A percentile compares a stretch with the other conserved stretches of the same genome.
These are phyloP conservation scores for Sicyos edulis DNA, from an alignment of 306 rosid genomes.

Conservation along the genomic window DNA sequence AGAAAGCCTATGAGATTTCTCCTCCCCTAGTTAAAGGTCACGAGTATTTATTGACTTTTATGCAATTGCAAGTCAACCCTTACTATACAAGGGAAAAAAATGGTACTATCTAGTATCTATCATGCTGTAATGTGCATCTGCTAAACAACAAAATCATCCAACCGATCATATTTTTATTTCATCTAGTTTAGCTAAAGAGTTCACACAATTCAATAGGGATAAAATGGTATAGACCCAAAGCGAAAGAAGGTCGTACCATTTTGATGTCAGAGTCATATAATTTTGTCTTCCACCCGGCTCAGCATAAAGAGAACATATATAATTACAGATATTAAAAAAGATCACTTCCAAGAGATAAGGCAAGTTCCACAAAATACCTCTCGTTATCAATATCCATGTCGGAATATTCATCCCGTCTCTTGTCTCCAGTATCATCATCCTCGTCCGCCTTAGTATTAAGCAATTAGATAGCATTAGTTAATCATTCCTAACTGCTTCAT, in stretches of 20 bases:
- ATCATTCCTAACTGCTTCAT: not conserved
- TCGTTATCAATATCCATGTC: slow-evolving; percentile 57
- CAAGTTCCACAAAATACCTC: slow-evolving; percentile 33
- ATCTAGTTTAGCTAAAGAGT: not conserved
- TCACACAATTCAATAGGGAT: not conserved
- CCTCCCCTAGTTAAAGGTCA: not conserved
- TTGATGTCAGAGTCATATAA: slow-evolving; percentile 45
- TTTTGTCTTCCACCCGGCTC: slow-evolving; percentile 61
- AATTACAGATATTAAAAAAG: slow-evolving; percentile 16
- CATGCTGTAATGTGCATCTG: not conserved
- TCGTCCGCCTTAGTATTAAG: slow-evolving; percentile 42
- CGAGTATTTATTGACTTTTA: no score
- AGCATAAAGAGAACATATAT: slow-evolving; percentile 29
- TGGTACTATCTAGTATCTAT: not conserved
- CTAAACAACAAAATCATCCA: not conserved
- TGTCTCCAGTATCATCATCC: slow-evolving; percentile 48
- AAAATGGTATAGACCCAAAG: not conserved
- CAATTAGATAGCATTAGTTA: not conserved
- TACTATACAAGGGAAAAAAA: not conserved
- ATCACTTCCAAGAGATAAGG: not conserved
- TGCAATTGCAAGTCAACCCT: no score
- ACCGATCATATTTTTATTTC: not conserved
- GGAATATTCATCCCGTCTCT: slow-evolving; percentile 57
- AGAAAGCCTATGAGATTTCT: not conserved
- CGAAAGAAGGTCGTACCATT: no score